phyloP scores from a whole-genome alignment of 2,329 filamentous ascomycete genomes.

The Nannizziopsis arthrosporioides region DNA sequence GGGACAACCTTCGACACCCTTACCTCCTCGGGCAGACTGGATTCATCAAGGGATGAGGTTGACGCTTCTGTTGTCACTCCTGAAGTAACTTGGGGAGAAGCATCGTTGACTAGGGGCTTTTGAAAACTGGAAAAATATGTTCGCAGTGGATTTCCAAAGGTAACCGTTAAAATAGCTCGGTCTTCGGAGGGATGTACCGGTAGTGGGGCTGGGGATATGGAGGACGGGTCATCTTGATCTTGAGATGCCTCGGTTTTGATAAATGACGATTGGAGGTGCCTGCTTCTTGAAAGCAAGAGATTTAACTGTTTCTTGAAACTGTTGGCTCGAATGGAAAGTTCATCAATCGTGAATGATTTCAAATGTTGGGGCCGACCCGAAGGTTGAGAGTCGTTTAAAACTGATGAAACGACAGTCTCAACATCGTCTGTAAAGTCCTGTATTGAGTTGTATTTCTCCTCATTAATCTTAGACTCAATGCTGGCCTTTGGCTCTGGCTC shows the following conservation, averaged over 20 bases:
- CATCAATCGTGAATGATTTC: slow-evolving; percentile 15
- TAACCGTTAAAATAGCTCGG: slow-evolving; percentile 57
- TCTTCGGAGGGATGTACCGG: slow-evolving; percentile 29
- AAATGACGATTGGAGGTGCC: slow-evolving; percentile 35
- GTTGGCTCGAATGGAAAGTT: slow-evolving; percentile 36
- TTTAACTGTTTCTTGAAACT: slow-evolving; percentile 53
- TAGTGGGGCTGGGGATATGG: slow-evolving; percentile 12
- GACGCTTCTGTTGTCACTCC: slow-evolving; percentile 28
- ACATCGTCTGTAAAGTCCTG: slow-evolving; percentile 35
- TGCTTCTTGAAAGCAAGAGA: slow-evolving; percentile 52
- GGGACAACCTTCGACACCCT: slow-evolving; percentile 56
- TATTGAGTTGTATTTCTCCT: slow-evolving; percentile 30
- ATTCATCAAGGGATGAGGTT: slow-evolving; percentile 45
- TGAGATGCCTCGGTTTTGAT: slow-evolving; percentile 27
- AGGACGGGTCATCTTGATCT: slow-evolving; percentile 22
- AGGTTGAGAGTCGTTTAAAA: slow-evolving; percentile 11
- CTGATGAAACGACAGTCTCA: slow-evolving; percentile 28
- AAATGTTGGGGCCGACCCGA: not conserved
- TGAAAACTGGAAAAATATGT: slow-evolving; percentile 82
- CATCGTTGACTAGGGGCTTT: slow-evolving; percentile 24
- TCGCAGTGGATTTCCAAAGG: slow-evolving; percentile 59
- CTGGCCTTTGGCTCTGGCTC: slow-evolving; percentile 18
- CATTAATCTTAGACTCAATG: slow-evolving; percentile 30
- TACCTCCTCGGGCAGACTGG: slow-evolving; percentile 61
- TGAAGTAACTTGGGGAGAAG: not conserved